Evolutionary conservation across 768 basidiomycete species (phyloP), one percentile per base, ranked within the genome.

Genomic region (Trametes punicea): DNA sequence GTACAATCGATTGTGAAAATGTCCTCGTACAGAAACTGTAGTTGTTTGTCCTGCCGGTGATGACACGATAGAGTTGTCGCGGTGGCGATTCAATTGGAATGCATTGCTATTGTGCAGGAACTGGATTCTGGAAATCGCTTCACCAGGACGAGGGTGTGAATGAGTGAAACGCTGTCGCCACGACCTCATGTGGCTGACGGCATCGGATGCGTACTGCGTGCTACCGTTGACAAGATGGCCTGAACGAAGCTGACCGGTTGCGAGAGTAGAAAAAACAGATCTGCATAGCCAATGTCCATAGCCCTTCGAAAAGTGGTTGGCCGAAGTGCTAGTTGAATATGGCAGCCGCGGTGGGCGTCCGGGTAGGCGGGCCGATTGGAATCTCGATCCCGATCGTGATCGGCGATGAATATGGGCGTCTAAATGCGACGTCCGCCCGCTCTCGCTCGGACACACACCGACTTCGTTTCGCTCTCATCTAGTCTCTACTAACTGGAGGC

Each of bases 331-430:
- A n/a, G n/a, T n/a, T n/a, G n/a, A n/a, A n/a, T n/a, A n/a, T n/a
- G n/a, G n/a, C n/a, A n/a, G n/a, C n/a, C n/a, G n/a, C n/a, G n/a
- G n/a, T n/a, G n/a, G n/a, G n/a, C 18, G 10, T 10, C 13, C 50
- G 26, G 50, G 11, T 4, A 20, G 27, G 10, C 39, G 40, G 51
- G 26, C 38, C 44, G 42, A 18, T 7, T 25, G 6, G 36, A 33
- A 53, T 53, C 51, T 38, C 40, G 44, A 41, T 42, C 44, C 15
- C n/a, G 52, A 54, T 54, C 52, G 45, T 40, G 52, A 54, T 54
- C 52, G 52, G 44, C 25, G 31, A 8, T 30, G 5, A 46, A 18
- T 38, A 38, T 46, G 52, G 52, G 52, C 52, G 52, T 18, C 44
- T 54, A 54, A 15, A 2, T 25, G 25, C 18, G 21, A 23, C 31